Evolutionary conservation across 2,329 filamentous ascomycete species (phyloP).

Genomic region (Aspergillus melleus): DNA sequence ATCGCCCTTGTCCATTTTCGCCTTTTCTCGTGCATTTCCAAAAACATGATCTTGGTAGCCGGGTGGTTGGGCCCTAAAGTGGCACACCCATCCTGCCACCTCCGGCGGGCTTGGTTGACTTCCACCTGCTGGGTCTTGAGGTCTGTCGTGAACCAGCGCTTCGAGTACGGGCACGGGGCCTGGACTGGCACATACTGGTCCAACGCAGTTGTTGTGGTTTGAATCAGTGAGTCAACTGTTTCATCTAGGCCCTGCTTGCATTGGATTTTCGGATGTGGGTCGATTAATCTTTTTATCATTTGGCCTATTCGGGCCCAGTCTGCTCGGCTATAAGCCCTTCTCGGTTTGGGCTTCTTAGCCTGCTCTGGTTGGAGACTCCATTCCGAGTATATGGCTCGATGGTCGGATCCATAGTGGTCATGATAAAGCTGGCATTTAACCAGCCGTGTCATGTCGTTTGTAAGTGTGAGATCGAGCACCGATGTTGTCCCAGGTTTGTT

Average conservation of each 20-base stretch:
- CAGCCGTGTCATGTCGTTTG: slow-evolving; percentile 11
- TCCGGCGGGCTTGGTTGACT: slow-evolving; percentile 21
- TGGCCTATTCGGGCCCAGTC: slow-evolving; percentile 12
- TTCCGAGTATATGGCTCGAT: slow-evolving; percentile 23
- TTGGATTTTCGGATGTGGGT: slow-evolving; percentile 3
- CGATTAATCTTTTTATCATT: slow-evolving; percentile 3
- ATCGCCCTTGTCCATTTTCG: slow-evolving; percentile 5
- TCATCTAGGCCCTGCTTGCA: slow-evolving; percentile 10
- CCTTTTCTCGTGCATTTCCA: slow-evolving; percentile 12
- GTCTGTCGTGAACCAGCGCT: slow-evolving; percentile 25
- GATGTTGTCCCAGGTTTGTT: slow-evolving; percentile 14
- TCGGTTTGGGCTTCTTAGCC: slow-evolving; percentile 5
- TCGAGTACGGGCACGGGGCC: slow-evolving; percentile 20
- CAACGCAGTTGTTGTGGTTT: slow-evolving; percentile 7
- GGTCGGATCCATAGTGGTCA: slow-evolving; percentile 24
- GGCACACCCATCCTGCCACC: slow-evolving; percentile 17
- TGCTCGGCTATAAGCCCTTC: slow-evolving; percentile 13
- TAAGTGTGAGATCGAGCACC: slow-evolving; percentile 18
- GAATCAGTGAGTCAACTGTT: slow-evolving; percentile 1
- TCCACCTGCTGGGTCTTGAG: slow-evolving; percentile 23
- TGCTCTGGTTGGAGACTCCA: slow-evolving; percentile 1
- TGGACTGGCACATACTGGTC: slow-evolving; percentile 12
- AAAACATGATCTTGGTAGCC: slow-evolving; percentile 11
- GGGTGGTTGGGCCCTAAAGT: slow-evolving; percentile 7
- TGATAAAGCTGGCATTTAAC: slow-evolving; percentile 25